These are phyloP conservation scores for Talinum fruticosum DNA, from an alignment of 148 eudicot genomes.

Conservation along the genomic window DNA sequence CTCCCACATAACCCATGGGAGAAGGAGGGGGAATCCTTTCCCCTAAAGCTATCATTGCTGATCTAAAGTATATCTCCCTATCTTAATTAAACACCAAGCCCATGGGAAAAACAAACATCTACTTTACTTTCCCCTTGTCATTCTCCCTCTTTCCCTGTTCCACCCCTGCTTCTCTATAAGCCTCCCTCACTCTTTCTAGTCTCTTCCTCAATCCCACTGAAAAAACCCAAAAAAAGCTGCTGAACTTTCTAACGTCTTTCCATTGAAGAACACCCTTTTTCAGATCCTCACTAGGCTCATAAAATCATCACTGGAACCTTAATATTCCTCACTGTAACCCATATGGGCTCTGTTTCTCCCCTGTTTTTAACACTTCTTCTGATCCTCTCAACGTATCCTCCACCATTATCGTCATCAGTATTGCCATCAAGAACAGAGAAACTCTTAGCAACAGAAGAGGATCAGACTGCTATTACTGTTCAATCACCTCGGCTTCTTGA, in stretches of 20 bases:
- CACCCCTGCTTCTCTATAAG: slow-evolving; percentile 9
- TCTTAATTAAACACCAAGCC: neutral
- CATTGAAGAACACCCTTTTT: slow-evolving; percentile 22
- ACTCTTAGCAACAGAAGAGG: slow-evolving; percentile 13
- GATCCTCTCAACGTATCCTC: slow-evolving; percentile 30
- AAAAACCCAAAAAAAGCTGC: slow-evolving; percentile 11
- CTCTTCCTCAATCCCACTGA: slow-evolving; percentile 20
- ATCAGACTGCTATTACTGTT: slow-evolving; percentile 30
- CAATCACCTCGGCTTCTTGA: slow-evolving; percentile 71
- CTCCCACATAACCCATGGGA: slow-evolving; percentile 23
- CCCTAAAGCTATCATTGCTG: slow-evolving; percentile 24
- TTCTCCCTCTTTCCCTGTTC: slow-evolving; percentile 20
- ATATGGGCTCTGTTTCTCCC: slow-evolving; percentile 51
- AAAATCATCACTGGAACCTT: slow-evolving; percentile 7
- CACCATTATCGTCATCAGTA: slow-evolving; percentile 26
- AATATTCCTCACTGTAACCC: neutral
- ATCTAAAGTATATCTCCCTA: slow-evolving; percentile 13
- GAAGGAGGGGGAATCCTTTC: slow-evolving; percentile 22
- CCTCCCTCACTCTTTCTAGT: slow-evolving; percentile 15
- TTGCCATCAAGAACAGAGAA: slow-evolving; percentile 10
- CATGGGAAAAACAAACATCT: slow-evolving; percentile 28
- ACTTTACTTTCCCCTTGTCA: slow-evolving; percentile 23
- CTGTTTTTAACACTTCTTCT: slow-evolving; percentile 31
- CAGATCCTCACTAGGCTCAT: neutral
- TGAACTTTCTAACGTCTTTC: slow-evolving; percentile 20